A percentile compares a stretch with the other conserved stretches of the same genome.
Conservation (phyloP, 139 green algal genomes). For the Chlamydomonas applanata region DNA sequence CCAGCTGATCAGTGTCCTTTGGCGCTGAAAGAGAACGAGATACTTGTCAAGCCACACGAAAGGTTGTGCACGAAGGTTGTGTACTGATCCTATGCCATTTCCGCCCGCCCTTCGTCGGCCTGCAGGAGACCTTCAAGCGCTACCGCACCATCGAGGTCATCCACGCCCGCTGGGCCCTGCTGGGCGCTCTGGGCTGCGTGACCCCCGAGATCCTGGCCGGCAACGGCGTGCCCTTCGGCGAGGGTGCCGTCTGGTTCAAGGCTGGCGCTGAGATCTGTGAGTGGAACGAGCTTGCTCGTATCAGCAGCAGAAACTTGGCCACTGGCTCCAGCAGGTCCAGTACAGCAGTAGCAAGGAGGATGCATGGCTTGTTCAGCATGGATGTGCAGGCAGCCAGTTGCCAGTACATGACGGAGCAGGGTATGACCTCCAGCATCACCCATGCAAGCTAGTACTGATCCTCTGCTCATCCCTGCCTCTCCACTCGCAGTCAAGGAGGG, state of each 20-base stretch:
- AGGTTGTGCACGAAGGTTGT: neutral
- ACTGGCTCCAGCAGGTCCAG: too few relatives aligned
- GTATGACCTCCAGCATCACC: too few relatives aligned
- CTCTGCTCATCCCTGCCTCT: neutral
- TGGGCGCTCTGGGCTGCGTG: conserved; percentile 80
- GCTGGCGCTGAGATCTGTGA: conserved; percentile 69
- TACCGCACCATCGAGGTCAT: conserved; percentile 97
- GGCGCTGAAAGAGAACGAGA: too few relatives aligned
- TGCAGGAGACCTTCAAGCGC: conserved; percentile 45
- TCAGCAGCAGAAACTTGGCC: too few relatives aligned
- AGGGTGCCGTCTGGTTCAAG: conserved; percentile 75
- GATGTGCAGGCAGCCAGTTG: too few relatives aligned
- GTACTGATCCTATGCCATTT: neutral
- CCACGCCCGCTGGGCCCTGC: conserved; percentile 71
- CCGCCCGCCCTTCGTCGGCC: neutral
- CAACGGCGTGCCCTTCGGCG: conserved; percentile 54
- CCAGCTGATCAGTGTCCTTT: neutral
- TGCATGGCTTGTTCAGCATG: too few relatives aligned
- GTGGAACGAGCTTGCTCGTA: conserved; percentile 17
- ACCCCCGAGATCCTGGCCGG: conserved; percentile 70
- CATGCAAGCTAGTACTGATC: neutral
- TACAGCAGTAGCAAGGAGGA: too few relatives aligned
- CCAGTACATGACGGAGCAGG: too few relatives aligned
- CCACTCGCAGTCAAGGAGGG: conserved; percentile 22
- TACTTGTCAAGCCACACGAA: neutral